These are phyloP conservation scores for Calonectria pseudoreteaudii DNA, from an alignment of 2,329 filamentous ascomycete genomes.

Conservation along the genomic window DNA sequence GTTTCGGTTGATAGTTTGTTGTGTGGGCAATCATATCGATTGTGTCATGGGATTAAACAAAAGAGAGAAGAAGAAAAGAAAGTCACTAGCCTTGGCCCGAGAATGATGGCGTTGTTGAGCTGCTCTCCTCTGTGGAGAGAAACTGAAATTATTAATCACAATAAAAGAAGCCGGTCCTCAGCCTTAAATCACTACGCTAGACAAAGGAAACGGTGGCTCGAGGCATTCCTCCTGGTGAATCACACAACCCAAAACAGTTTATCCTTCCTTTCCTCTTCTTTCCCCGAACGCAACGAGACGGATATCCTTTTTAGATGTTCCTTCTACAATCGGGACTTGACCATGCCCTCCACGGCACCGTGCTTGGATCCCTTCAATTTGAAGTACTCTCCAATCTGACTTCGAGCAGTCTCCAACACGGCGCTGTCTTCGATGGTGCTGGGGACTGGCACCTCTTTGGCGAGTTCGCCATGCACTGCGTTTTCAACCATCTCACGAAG, in stretches of 20 bases:
- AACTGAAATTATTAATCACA: neutral
- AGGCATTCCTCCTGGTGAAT: slow-evolving; percentile 22
- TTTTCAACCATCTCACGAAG: slow-evolving; percentile 88
- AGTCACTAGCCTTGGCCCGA: neutral
- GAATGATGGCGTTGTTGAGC: neutral
- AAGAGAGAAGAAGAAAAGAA: too few species aligned
- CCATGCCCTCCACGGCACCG: slow-evolving; percentile 58
- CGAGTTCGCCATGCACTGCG: slow-evolving; percentile 78
- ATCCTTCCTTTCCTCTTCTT: neutral
- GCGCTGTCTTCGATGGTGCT: slow-evolving; percentile 86
- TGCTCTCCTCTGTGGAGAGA: neutral
- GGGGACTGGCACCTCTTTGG: slow-evolving; percentile 78
- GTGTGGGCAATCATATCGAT: too few species aligned
- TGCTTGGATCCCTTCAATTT: slow-evolving; percentile 57
- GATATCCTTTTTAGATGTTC: neutral
- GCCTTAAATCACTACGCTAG: slow-evolving; percentile 27
- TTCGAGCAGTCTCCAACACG: slow-evolving; percentile 80
- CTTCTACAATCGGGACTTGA: slow-evolving; percentile 65
- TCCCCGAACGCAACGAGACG: neutral
- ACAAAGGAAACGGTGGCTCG: slow-evolving; percentile 26
- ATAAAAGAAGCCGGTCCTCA: slow-evolving; percentile 12
- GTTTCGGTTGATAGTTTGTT: neutral
- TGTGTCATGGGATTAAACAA: neutral
- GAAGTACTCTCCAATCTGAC: slow-evolving; percentile 82
- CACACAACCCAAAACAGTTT: neutral